Evolutionary conservation across 179 eudicot species (phyloP), one percentile per base, ranked within the genome.

Genomic region (Heliamphora pulchella): DNA sequence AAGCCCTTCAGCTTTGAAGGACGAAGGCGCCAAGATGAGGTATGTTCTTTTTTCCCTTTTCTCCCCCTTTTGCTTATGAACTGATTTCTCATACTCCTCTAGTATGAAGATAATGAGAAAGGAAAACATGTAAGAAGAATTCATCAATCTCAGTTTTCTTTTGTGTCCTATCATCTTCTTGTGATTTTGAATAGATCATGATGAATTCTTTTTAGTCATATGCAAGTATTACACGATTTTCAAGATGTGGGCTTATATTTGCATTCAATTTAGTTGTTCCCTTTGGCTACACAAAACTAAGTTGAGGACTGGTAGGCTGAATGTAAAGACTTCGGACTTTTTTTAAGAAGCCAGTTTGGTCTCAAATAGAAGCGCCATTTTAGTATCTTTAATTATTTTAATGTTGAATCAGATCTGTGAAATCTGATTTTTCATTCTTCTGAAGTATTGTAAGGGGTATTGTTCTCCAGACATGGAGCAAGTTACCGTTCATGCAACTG

Each of bases 1-100:
- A 95, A 88, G 84, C 98, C 98, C 66, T 95, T 95, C 81, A 87
- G 92, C 84, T 95, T 95, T 85, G 97, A 95, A 87, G 98, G 98
- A 74, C 89, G 83, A 81, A 90, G 95, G 87, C 98, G 98, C 83
- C 92, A 88, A 84, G 90, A 87, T 80, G 98, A 95, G 98, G 98
- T 89, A 81, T 62, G 76, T 50, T 31, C 31, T 31, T 31, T 31
- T 31, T 31, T 31, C 31, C 31, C 31, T 31, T 31, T 31, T 31
- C 31, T 0, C 31, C 31, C 31, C 31, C 0, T 31, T 20, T 53
- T 75, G 14, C 64, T 62, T 64, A 41, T 50, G 76, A 64, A 57
- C 75, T 81, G 59, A 50, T 69, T 68, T 48, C 41, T 79, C 46
- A 54, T 55, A 3, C 51, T 51, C 47, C 47, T 64, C 8, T 74